These are phyloP conservation scores for Somion occarium DNA, from an alignment of 1,284 basidiomycete species.

Conservation along the genomic window DNA sequence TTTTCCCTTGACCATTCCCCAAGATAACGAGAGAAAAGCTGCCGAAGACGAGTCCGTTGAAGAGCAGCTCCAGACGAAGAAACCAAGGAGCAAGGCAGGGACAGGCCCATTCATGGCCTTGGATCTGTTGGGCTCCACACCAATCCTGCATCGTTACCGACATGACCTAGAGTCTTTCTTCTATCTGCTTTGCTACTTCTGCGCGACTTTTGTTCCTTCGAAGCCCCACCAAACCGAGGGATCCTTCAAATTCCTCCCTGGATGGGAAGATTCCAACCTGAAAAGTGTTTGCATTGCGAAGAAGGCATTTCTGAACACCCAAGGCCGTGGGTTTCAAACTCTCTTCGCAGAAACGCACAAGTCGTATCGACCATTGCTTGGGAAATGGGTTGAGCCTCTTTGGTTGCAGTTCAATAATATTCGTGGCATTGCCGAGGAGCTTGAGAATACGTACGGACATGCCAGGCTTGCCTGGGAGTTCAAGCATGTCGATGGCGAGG, in stretches of 20 bases:
- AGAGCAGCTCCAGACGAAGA: background rate
- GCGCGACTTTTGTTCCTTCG: background rate
- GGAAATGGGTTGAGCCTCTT: background rate
- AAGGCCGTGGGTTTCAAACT: background rate
- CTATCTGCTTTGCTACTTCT: background rate
- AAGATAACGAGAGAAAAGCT: background rate
- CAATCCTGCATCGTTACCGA: background rate
- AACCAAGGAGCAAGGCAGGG: conserved; percentile 17
- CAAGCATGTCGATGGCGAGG: background rate
- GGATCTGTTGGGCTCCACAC: conserved; percentile 10
- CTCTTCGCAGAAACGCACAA: background rate
- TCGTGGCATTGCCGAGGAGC: background rate
- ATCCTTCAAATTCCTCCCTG: background rate
- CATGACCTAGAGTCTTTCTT: conserved; percentile 8
- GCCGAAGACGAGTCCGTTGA: background rate
- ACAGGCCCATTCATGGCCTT: conserved; percentile 26
- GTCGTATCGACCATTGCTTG: background rate
- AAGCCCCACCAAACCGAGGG: background rate
- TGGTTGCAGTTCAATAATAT: background rate
- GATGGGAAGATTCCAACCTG: background rate
- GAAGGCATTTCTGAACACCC: background rate
- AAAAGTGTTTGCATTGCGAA: background rate
- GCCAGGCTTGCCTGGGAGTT: background rate
- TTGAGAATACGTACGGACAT: background rate
- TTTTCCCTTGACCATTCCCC: background rate